These are phyloP conservation scores for Lizonia empirigonia DNA, from an alignment of 2,329 filamentous ascomycete genomes.

Conservation along the genomic window DNA sequence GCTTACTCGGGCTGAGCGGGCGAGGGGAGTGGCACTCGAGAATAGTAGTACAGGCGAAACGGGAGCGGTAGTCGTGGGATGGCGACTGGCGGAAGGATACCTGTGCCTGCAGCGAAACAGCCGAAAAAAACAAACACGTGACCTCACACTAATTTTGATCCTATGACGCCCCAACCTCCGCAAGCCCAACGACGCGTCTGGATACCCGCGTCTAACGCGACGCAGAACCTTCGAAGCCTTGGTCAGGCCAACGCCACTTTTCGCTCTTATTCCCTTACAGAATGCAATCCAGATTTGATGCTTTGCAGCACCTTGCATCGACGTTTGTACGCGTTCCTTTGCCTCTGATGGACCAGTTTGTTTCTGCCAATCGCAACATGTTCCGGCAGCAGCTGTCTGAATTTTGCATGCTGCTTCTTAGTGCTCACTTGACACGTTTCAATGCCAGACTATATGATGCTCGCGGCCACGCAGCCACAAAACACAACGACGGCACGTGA, in stretches of 20 bases:
- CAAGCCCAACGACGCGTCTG: conserved; percentile 8
- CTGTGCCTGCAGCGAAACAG: conserved; percentile 16
- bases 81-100: conserved; percentile 16
- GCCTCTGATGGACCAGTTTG: not conserved
- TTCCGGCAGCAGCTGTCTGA: too few species aligned
- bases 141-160: conserved; percentile 11
- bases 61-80: conserved; percentile 21
- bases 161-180: conserved; percentile 12
- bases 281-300: conserved; percentile 1
- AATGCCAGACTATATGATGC: too few species aligned
- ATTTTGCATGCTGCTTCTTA: too few species aligned
- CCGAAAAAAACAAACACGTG: conserved; percentile 10
- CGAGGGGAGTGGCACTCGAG: conserved; percentile 19
- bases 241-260: not conserved
- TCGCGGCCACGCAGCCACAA: too few species aligned
- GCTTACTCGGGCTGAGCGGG: conserved; percentile 23
- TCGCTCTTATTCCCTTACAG: not conserved
- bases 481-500: too few species aligned
- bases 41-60: conserved; percentile 30
- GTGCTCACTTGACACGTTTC: too few species aligned
- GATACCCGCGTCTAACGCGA: conserved; percentile 14
- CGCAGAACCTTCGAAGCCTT: not conserved
- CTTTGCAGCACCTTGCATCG: not conserved
- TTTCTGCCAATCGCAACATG: too few species aligned
- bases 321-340: not conserved